Evolutionary conservation across 495 filamentous ascomycete species (phyloP).

Genomic region (Penicillium roqueforti): DNA sequence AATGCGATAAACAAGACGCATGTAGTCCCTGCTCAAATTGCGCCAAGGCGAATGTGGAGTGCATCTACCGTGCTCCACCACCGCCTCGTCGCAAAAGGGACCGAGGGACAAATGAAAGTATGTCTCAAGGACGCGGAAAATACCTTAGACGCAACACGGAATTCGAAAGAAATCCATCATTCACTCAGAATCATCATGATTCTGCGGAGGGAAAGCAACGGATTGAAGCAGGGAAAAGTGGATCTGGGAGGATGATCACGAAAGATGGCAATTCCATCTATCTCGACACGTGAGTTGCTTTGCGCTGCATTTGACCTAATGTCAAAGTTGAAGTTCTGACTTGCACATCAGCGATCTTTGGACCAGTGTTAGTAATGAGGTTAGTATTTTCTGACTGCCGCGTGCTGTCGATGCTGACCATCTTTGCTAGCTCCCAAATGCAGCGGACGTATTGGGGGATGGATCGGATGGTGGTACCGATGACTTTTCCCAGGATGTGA

Average conservation of each 20-base stretch:
- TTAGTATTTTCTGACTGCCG: constrained; percentile 13
- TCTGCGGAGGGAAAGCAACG: neutral
- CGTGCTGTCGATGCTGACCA: neutral
- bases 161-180: neutral
- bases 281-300: constrained; percentile 39
- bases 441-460: constrained; percentile 38
- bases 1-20: constrained; percentile 60
- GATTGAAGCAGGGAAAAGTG: constrained; percentile 3
- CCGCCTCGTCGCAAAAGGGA: constrained; percentile 58
- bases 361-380: constrained; percentile 50
- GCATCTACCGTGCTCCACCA: constrained; percentile 55
- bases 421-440: constrained; percentile 41
- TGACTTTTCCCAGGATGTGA: constrained; percentile 15
- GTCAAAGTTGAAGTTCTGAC: constrained; percentile 4
- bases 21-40: constrained; percentile 66
- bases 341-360: constrained; percentile 37
- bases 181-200: neutral
- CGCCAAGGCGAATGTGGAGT: constrained; percentile 55
- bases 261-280: constrained; percentile 43
- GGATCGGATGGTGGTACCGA: constrained; percentile 21
- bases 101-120: constrained; percentile 36
- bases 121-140: constrained; percentile 32
- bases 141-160: neutral
- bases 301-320: neutral
- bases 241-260: constrained; percentile 31